Evolutionary conservation across 768 basidiomycete genomes (phyloP).

Genomic region (Boletus barrowsii): DNA sequence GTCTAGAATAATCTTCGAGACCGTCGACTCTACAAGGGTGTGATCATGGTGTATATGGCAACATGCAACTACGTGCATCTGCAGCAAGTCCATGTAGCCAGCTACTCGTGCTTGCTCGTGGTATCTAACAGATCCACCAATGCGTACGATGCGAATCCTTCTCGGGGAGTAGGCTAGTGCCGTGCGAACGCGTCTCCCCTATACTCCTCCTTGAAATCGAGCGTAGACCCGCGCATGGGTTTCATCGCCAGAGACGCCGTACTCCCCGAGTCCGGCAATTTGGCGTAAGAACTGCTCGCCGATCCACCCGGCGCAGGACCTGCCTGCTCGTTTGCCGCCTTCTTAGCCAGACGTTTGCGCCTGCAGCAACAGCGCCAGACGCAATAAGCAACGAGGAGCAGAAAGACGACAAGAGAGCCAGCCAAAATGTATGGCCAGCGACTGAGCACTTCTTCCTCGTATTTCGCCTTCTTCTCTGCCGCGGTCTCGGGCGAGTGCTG

Average conservation of each 20-base stretch:
- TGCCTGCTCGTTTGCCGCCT: constrained; percentile 19
- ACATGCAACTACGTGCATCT: constrained; percentile 7
- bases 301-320: neutral
- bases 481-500: constrained; percentile 62
- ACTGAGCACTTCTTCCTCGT: constrained; percentile 61
- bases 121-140: constrained; percentile 7
- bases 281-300: constrained; percentile 20
- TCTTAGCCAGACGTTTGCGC: constrained; percentile 31
- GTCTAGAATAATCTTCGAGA: neutral
- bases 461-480: constrained; percentile 63
- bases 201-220: constrained; percentile 19
- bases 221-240: constrained; percentile 21
- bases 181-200: constrained; percentile 17
- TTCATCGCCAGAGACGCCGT: constrained; percentile 30
- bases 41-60: constrained; percentile 2
- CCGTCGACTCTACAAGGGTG: neutral
- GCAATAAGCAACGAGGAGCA: constrained; percentile 45
- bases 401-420: constrained; percentile 53
- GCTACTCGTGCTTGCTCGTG: constrained; percentile 28
- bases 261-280: constrained; percentile 26
- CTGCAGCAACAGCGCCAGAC: constrained; percentile 63
- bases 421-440: constrained; percentile 72
- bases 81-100: constrained; percentile 30
- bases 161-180: neutral
- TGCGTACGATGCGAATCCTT: neutral